Conservation (phyloP, 805 yeast genomes). For the Torulaspora microellipsoides region DNA sequence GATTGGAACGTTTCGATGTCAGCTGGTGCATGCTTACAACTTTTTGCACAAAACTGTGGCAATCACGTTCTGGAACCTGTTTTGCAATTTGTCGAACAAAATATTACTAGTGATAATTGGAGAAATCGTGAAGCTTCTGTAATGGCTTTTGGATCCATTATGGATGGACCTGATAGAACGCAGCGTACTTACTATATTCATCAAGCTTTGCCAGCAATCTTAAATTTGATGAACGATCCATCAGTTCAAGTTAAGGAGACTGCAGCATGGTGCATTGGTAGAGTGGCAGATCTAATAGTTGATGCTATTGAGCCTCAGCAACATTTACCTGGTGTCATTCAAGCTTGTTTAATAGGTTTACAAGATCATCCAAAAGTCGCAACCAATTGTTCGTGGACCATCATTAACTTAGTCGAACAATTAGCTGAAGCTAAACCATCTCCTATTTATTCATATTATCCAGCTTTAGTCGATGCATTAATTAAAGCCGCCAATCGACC, state of each 20-base stretch:
- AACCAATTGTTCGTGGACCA: conserved; percentile 97
- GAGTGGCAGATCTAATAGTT: conserved; percentile 83
- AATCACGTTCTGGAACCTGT: conserved; percentile 83
- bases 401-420: conserved; percentile 88
- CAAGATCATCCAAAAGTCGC: conserved; percentile 88
- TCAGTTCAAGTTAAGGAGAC: conserved; percentile 88
- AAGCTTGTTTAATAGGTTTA: conserved; percentile 74
- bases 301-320: conserved; percentile 64
- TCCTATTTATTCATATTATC: conserved; percentile 70
- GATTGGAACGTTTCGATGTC: conserved; percentile 99
- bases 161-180: conserved; percentile 85
- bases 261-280: conserved; percentile 97
- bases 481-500: conserved; percentile 61
- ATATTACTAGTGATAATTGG: conserved; percentile 64
- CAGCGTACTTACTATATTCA: conserved; percentile 63
- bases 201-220: conserved; percentile 80
- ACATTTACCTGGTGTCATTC: conserved; percentile 66
- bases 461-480: conserved; percentile 62
- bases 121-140: conserved; percentile 93
- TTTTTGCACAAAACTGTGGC: conserved; percentile 88
- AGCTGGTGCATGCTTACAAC: conserved; percentile 93
- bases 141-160: conserved; percentile 96
- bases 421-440: conserved; percentile 48
- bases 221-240: conserved; percentile 68
- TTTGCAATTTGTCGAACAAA: conserved; percentile 72